A percentile compares a stretch with the other conserved stretches of the same genome.
Conservation (phyloP, 1,284 basidiomycete species). For the Ceraceosorus guamensis region DNA sequence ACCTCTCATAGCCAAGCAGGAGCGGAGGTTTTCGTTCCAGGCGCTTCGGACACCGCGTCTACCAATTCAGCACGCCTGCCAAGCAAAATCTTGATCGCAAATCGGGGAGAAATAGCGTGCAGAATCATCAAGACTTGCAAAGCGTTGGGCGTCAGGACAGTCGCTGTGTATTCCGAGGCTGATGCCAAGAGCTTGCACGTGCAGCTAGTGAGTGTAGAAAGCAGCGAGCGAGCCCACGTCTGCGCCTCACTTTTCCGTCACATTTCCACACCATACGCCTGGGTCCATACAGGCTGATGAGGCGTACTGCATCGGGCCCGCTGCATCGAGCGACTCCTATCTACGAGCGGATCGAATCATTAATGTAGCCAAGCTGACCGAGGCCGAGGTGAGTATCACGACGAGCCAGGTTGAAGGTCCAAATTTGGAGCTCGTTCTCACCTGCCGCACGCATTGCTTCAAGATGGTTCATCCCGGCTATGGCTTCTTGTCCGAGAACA, state of each 20-base stretch:
- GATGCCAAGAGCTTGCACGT: slow-evolving; percentile 71
- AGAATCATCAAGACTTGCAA: slow-evolving; percentile 82
- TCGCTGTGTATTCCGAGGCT: slow-evolving; percentile 81
- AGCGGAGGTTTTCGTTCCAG: no score
- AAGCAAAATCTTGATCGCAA: slow-evolving; percentile 36
- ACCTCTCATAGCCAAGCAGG: no score
- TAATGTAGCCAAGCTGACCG: slow-evolving; percentile 66
- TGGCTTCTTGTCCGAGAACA: slow-evolving; percentile 67
- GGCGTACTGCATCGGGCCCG: slow-evolving; percentile 85
- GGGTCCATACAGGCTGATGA: slow-evolving; percentile 70
- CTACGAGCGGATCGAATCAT: slow-evolving; percentile 82
- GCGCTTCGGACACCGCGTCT: no score
- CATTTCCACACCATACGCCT: slow-evolving; percentile 52
- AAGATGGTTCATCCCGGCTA: slow-evolving; percentile 69
- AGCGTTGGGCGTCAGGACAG: slow-evolving; percentile 77
- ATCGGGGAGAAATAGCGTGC: slow-evolving; percentile 86
- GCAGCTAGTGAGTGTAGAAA: not conserved
- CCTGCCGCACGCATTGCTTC: not conserved
- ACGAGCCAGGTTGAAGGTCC: slow-evolving; percentile 15
- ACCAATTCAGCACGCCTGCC: slow-evolving; percentile 14
- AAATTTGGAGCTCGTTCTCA: not conserved
- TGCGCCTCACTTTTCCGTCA: slow-evolving; percentile 49
- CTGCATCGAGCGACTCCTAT: slow-evolving; percentile 79
- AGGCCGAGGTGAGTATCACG: slow-evolving; percentile 64
- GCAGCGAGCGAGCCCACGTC: not conserved